phyloP scores from a whole-genome alignment of 176 grass and related monocot species.

The Aegilops tauschii region DNA sequence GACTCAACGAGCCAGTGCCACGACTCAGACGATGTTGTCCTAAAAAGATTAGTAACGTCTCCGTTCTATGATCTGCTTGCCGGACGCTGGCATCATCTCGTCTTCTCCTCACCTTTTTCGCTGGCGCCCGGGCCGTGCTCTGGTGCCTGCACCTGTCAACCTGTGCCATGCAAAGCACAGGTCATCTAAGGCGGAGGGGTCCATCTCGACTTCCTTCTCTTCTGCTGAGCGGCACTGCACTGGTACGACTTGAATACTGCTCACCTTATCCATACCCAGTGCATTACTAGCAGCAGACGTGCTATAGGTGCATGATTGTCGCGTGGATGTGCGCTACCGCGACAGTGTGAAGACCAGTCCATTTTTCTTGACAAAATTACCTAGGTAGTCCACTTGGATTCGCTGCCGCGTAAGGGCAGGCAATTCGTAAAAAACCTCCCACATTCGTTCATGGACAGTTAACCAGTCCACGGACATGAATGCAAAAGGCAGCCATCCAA shows the following conservation, averaged over 20 bases:
- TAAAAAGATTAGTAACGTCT: not conserved
- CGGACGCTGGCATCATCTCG: not conserved
- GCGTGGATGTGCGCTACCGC: no score
- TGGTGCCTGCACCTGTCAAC: constrained; percentile 24
- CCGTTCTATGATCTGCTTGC: not conserved
- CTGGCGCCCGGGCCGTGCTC: not conserved
- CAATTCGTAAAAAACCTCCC: no score
- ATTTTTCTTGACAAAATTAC: no score
- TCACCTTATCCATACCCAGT: no score
- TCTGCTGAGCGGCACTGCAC: not conserved
- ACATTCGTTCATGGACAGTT: no score
- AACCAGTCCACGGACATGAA: no score
- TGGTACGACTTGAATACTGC: not conserved
- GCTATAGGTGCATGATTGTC: no score
- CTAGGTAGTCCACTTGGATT: no score
- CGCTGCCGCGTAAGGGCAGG: no score
- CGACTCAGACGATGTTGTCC: not conserved
- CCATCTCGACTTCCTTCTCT: not conserved
- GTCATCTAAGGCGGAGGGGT: not conserved
- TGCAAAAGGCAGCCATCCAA: no score
- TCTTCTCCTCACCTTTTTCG: not conserved
- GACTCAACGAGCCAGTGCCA: not conserved
- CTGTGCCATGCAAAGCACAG: constrained; percentile 10
- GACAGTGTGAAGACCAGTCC: no score
- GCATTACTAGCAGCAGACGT: no score